Base-by-base conservation (phyloP, 1,284 basidiomycete genomes). In the Quambalaria eucalypti region DNA sequence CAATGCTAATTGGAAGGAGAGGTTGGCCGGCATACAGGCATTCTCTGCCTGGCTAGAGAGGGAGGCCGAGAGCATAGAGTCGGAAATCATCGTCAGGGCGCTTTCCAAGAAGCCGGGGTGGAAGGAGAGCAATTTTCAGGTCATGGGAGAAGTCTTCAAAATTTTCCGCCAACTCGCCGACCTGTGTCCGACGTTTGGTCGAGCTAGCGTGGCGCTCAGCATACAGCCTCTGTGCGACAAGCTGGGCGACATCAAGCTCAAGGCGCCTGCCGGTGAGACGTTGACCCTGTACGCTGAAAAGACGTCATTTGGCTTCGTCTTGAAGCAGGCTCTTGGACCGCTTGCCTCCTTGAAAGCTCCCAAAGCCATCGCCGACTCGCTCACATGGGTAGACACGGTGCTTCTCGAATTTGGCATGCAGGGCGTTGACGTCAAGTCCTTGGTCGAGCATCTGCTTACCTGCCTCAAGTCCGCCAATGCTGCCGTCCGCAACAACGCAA, bases 41-140 rank as follows among this genome's bases (percentile, higher is more conserved):
- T 84, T 98, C 83, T 81, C 82, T 4, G 78, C 80, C 5, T 98
- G 93, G 93, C 78, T 90, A 4, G 85, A 87, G 59, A 80, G 81
- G 4, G 81, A 83, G 3, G 81, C 83, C 12, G 81, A 83, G 31
- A 80, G 81, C 1, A 78, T 90, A 1, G 93, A 98, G 65, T 84
- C 87, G 25, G 95, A 99, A 76, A 82, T 98, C 9, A 76, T 98
- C 48, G 83, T 97, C 16, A 83, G 93, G n/a, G 87, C 88, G 64
- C 78, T 98, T 51, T 85, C 84, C 25, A 97, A 95, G 80, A 91
- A 88, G 69, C 82, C 82, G 1, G 91, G 93, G 1, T 96, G 90
- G 91, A 83, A 82, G 39, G 95, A 99, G 78, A 98, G 96, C 81
- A 99, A 98, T 72, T 98, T 98, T 71, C 95, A 99, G 80, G 73